Conservation (phyloP, 352 stramenopile genomes). For the Paralagenidium karlingii region DNA sequence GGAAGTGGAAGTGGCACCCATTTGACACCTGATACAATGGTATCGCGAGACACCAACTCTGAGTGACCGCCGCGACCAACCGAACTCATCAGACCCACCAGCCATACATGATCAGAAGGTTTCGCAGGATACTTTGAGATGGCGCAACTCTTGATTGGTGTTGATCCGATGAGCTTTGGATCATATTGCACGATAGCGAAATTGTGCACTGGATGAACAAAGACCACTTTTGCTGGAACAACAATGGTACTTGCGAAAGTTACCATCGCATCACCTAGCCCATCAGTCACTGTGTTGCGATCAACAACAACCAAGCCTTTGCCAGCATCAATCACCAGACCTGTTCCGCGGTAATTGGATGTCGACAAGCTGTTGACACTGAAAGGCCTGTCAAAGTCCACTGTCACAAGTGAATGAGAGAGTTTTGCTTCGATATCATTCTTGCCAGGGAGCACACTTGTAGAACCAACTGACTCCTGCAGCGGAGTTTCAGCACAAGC, state of each 20-base stretch:
- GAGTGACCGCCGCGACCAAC: constrained; percentile 66
- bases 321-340: constrained; percentile 78
- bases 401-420: constrained; percentile 68
- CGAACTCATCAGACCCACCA: constrained; percentile 75
- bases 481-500: too few species aligned
- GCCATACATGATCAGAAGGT: constrained; percentile 71
- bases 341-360: constrained; percentile 76
- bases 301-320: constrained; percentile 87
- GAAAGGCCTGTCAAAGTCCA: constrained; percentile 78
- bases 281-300: constrained; percentile 85
- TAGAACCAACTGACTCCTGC: constrained; percentile 23
- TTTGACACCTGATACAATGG: constrained; percentile 77
- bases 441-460: constrained; percentile 67
- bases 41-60: constrained; percentile 74
- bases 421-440: constrained; percentile 75
- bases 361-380: constrained; percentile 78
- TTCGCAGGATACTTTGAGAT: constrained; percentile 41
- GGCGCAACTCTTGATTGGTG: constrained; percentile 65
- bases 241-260: constrained; percentile 87
- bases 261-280: constrained; percentile 79
- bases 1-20: constrained; percentile 75
- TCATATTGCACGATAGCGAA: constrained; percentile 90
- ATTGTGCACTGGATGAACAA: constrained; percentile 89
- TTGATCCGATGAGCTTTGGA: constrained; percentile 71
- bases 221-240: constrained; percentile 77